A percentile compares a stretch with the other conserved stretches of the same genome.
These are phyloP conservation scores for Pilatotrama ljubarskyi DNA, from an alignment of 768 basidiomycete species.

Conservation along the genomic window DNA sequence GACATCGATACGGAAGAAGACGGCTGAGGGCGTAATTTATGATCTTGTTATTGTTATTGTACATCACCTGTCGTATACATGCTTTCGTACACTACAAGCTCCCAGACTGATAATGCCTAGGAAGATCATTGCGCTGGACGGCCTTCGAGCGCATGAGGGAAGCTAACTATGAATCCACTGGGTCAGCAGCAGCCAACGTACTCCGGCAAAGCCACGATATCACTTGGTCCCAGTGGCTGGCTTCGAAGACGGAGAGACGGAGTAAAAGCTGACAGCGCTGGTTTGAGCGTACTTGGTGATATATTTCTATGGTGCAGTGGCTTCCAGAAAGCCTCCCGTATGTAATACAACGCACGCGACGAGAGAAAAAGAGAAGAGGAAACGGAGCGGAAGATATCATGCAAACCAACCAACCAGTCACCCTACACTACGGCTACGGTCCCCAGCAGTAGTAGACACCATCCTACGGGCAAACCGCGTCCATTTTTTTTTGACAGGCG, in stretches of 20 bases:
- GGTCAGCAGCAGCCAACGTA: too few relatives aligned
- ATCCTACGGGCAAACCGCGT: conserved; percentile 20
- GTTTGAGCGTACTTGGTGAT: conserved; percentile 13
- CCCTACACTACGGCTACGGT: conserved; percentile 21
- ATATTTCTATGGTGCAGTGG: conserved; percentile 30
- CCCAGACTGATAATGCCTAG: too few relatives aligned
- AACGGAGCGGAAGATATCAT: conserved; percentile 14
- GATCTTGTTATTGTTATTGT: neutral
- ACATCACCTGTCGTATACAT: neutral
- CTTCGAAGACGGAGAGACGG: too few relatives aligned
- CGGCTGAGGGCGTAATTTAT: conserved; percentile 10
- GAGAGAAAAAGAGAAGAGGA: neutral
- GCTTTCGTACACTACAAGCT: neutral
- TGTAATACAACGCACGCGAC: conserved; percentile 38
- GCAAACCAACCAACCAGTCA: conserved; percentile 25
- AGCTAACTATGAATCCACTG: too few relatives aligned
- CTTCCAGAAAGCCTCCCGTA: conserved; percentile 41
- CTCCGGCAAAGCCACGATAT: too few relatives aligned
- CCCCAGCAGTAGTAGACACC: conserved; percentile 11
- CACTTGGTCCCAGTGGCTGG: too few relatives aligned
- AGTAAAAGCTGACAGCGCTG: neutral
- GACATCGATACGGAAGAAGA: conserved; percentile 19
- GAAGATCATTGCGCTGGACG: too few relatives aligned
- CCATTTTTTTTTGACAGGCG: conserved; percentile 21
- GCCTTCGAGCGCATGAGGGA: too few relatives aligned